Conservation (phyloP, 2,329 filamentous ascomycete genomes). For the Xylariaceae sp. region DNA sequence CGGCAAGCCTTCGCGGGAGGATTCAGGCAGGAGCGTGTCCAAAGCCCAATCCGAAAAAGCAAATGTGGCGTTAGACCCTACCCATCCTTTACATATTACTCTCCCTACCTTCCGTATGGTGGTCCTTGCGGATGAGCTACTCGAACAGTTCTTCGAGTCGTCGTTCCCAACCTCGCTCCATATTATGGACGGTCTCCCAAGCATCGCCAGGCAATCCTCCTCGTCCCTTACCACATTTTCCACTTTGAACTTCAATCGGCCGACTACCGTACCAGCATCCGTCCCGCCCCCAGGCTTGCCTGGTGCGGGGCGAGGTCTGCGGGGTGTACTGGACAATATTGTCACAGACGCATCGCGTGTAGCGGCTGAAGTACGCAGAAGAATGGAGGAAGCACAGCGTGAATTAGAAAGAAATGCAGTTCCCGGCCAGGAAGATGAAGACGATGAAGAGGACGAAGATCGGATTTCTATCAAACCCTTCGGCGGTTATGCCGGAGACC, state of each 20-base stretch:
- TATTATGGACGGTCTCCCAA: slow-evolving; percentile 62
- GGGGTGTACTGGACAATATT: slow-evolving; percentile 94
- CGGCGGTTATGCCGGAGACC: slow-evolving; percentile 48
- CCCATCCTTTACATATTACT: slow-evolving; percentile 91
- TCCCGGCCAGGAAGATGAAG: slow-evolving; percentile 60
- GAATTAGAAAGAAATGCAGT: slow-evolving; percentile 81
- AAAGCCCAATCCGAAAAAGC: slow-evolving; percentile 71
- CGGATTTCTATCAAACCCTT: slow-evolving; percentile 29
- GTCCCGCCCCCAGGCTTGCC: slow-evolving; percentile 36
- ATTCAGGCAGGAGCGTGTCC: slow-evolving; percentile 40
- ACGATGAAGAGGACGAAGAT: slow-evolving; percentile 67
- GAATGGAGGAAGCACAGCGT: slow-evolving; percentile 93
- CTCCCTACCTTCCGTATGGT: slow-evolving; percentile 99
- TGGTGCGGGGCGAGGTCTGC: slow-evolving; percentile 67
- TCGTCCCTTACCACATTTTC: slow-evolving; percentile 83
- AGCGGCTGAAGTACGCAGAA: slow-evolving; percentile 81
- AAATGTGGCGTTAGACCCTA: slow-evolving; percentile 87
- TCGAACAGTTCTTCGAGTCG: slow-evolving; percentile 96
- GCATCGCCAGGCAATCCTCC: slow-evolving; percentile 41
- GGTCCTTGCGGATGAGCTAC: slow-evolving; percentile 87
- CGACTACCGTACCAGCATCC: slow-evolving; percentile 37
- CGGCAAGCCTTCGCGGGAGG: slow-evolving; percentile 24
- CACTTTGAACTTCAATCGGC: slow-evolving; percentile 54
- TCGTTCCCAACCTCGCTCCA: slow-evolving; percentile 93
- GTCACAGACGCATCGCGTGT: slow-evolving; percentile 97